Percentiles rank a stretch among this genome's conserved stretches.
Conservation (phyloP, 768 basidiomycete species). For the Podaxis pistillaris region DNA sequence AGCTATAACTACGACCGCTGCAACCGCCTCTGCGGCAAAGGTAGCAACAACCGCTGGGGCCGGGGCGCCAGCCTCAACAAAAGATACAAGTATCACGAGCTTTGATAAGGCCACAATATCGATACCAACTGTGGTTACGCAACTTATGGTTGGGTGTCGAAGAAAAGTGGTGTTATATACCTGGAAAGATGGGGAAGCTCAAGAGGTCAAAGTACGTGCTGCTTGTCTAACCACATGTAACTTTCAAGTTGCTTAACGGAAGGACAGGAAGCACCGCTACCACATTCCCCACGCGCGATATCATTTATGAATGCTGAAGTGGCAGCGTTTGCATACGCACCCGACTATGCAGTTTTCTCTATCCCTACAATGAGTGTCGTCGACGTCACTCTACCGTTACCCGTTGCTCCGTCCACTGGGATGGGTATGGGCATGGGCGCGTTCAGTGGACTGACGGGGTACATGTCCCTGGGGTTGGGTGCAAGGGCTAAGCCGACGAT, state of each 20-base stretch:
- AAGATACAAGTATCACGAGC: neutral
- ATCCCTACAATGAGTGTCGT: conserved; percentile 54
- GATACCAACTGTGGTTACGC: conserved; percentile 70
- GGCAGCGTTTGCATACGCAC: conserved; percentile 78
- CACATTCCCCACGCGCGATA: conserved; percentile 88
- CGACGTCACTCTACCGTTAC: conserved; percentile 52
- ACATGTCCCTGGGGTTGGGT: conserved; percentile 82
- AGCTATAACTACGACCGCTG: neutral
- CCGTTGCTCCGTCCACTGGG: conserved; percentile 39
- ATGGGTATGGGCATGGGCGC: conserved; percentile 63
- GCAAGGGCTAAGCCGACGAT: conserved; percentile 69
- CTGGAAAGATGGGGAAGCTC: conserved; percentile 83
- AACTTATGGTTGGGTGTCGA: conserved; percentile 81
- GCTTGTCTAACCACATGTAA: neutral
- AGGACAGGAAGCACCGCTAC: conserved; percentile 70
- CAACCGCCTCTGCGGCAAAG: neutral
- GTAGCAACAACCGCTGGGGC: neutral
- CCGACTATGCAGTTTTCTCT: conserved; percentile 73
- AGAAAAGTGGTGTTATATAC: conserved; percentile 82
- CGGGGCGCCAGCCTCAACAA: neutral
- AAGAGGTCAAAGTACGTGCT: conserved; percentile 61
- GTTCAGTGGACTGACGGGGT: conserved; percentile 75
- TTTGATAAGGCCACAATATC: conserved; percentile 29
- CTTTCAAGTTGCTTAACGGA: neutral
- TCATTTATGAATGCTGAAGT: conserved; percentile 64